Evolutionary conservation across 75 land plant genomes (phyloP), one percentile per base, ranked within the genome.

Genomic region (Cryptomeria japonica): DNA sequence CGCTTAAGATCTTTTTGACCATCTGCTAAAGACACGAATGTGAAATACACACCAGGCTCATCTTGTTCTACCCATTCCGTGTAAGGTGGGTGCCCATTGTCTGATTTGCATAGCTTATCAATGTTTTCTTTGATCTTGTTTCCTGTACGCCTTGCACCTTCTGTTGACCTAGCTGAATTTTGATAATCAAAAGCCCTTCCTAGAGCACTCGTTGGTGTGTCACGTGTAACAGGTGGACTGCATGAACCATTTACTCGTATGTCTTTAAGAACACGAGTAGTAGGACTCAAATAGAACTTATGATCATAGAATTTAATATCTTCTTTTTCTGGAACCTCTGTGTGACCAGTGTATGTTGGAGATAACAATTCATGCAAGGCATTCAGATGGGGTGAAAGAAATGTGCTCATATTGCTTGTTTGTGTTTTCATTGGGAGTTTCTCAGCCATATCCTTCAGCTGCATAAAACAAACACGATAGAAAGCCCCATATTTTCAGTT

Each of bases 11-110:
- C 94, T 86, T 90, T 93, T 83, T 56, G 51, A 2, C 93, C 93
- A 89, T 87, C 83, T 32, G 93, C 90, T 58, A 89, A 87, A 73
- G 75, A 15, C 55, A 53, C 80, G 19, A 95, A 76, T 36, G 97
- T 95, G n/a, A 96, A 84, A 87, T 96, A 96, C 44, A 96, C 97
- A 72, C 97, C 97, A 85, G 93, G 93, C 36, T 95, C 93, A 86
- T 93, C 95, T 87, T 93, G 90, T 86, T 95, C 94, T 19, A 93
- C 95, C 94, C 93, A 91, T 75, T 94, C 94, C 25, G 88, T 64
- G 37, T 84, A 86, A n/a, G 75, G 47, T 70, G 5, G 85, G 14
- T 11, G 36, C 8, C 19, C 84, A 58, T 75, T 58, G 32, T 46
- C 84, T 82, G 34, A 51, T 82, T 82, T 46, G 46, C 49, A 13